Evolutionary conservation across 768 basidiomycete genomes (phyloP), one percentile per base, ranked within the genome.

Genomic region (Trametes villosa): DNA sequence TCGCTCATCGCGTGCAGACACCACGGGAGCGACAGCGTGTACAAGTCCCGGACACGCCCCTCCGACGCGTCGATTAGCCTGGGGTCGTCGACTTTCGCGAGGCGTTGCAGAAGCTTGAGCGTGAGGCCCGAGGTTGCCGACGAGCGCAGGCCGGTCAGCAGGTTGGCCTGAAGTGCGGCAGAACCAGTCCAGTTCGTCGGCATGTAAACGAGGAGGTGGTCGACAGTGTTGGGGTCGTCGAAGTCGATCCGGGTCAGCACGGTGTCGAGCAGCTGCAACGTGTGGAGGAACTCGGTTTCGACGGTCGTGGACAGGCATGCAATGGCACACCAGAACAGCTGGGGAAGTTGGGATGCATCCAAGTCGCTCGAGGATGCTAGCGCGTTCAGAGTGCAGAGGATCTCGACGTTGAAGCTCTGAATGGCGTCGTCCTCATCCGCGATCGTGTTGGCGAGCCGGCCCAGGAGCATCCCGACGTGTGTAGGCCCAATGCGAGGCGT

Each of bases 21-120:
- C 88, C 91, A 94, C 0, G 95, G 94, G n/a, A 98, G 76, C 2
- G 86, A 84, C 6, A 89, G 76, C 0, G 92, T 86, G 71, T 94
- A 94, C 33, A 94, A 74, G 67, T 92, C 91, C n/a, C 91, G 85
- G 33, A 94, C 78, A 38, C 92, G 88, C 26, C 83, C 84, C 30
- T 83, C 82, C 1, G 87, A 81, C 36, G 83, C 73, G 70, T 96
- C 93, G 42, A 96, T 83, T 12, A 96, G 78, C 20, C 81, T 80
- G 17, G 79, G 76, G 61, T 89, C 86, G 24, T 83, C 75, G 41
- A 89, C 74, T 67, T 82, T 83, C 22, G 87, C 75, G 20, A 96
- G 75, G 6, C 75, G 79, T 65, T 85, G 82, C 9, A 98, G 79
- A 20, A 91, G 79, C 61, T 80, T 81, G 70, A 95, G 85, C 0